Base-by-base conservation (phyloP, 495 filamentous ascomycete species). In the Aspergillus steynii region DNA sequence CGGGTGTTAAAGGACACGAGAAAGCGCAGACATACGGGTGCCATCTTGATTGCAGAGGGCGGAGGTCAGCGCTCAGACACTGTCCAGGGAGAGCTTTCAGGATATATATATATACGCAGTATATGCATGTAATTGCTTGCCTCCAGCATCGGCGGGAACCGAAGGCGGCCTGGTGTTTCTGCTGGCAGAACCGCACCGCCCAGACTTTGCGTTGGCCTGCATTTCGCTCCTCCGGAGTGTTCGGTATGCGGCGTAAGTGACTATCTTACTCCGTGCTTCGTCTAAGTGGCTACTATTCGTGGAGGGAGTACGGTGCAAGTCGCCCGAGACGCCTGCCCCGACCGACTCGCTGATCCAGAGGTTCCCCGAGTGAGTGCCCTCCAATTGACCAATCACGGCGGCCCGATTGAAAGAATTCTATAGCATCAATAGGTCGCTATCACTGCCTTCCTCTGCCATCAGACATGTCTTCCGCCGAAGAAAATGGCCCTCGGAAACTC, bases 401-500 rank as follows among this genome's bases (percentile, higher is more conserved):
- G 42, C 42, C 15, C 8, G 8, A 46, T 46, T 46, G 42, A 8
- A 8, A 15, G 42, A 15, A 46, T 8, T 15, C 42, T 46, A 46
- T 15, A 46, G 42, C 15, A 46, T 46, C 8, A 46, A 8, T 46
- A 46, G 7, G 15, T 46, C 8, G 15, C 15, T 46, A 7, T 25
- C 48, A 50, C 20, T 50, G 9, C 7, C 26, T 50, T 25, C 48
- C 48, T n/a, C 20, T 50, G 4, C 5, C 27, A 31, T 26, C n/a
- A n/a, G 49, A n/a, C 56, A 69, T 65, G 64, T 49, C 60, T 5
- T 50, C 59, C 37, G 15, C 31, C 15, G 50, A 32, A 37, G 59
- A 55, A 47, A 37, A 34, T n/a, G 49, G 14, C 50, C 10, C 60
- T 2, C 60, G 37, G 31, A 71, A 71, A 59, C 65, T 64, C 31